These are phyloP conservation scores for Gillenia trifoliata DNA, from an alignment of 306 rosid species.

Conservation along the genomic window DNA sequence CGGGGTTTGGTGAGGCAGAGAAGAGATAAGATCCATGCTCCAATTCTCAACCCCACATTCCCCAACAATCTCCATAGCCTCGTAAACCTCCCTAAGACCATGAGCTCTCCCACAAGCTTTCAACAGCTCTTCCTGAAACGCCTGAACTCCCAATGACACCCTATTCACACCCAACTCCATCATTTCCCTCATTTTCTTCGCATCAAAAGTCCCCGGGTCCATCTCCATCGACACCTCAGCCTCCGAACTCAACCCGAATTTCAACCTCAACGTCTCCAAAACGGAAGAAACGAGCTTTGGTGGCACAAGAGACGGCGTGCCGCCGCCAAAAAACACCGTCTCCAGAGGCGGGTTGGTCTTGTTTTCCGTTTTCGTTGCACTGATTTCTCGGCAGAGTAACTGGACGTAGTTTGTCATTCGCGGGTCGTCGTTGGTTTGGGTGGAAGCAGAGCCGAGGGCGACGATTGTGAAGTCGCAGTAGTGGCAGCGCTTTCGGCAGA, in stretches of 20 bases:
- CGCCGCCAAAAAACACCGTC: constrained; percentile 85
- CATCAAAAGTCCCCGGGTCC: constrained; percentile 95
- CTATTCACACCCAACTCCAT: constrained; percentile 73
- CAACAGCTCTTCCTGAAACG: constrained; percentile 80
- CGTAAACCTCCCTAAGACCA: constrained; percentile 68
- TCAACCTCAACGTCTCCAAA: constrained; percentile 45
- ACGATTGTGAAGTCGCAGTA: constrained; percentile 91
- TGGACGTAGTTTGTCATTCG: constrained; percentile 61
- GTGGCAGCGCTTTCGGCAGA: constrained; percentile 94
- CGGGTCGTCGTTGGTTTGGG: constrained; percentile 53
- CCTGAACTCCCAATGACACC: constrained; percentile 91
- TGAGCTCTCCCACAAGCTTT: constrained; percentile 88
- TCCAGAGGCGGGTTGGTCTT: constrained; percentile 46
- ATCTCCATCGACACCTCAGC: constrained; percentile 87
- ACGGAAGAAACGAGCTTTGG: constrained; percentile 58
- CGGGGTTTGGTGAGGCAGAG: constrained; percentile 72
- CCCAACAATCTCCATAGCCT: constrained; percentile 63
- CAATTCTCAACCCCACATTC: constrained; percentile 74
- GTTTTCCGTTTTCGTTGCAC: constrained; percentile 36
- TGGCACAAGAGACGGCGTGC: constrained; percentile 89
- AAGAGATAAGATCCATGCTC: constrained; percentile 91
- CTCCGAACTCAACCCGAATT: constrained; percentile 54
- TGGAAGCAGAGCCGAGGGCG: constrained; percentile 75
- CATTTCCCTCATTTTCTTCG: constrained; percentile 48
- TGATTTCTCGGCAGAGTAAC: constrained; percentile 73